Evolutionary conservation across 2,329 filamentous ascomycete genomes (phyloP).

Genomic region (Grosmannia clavigera): DNA sequence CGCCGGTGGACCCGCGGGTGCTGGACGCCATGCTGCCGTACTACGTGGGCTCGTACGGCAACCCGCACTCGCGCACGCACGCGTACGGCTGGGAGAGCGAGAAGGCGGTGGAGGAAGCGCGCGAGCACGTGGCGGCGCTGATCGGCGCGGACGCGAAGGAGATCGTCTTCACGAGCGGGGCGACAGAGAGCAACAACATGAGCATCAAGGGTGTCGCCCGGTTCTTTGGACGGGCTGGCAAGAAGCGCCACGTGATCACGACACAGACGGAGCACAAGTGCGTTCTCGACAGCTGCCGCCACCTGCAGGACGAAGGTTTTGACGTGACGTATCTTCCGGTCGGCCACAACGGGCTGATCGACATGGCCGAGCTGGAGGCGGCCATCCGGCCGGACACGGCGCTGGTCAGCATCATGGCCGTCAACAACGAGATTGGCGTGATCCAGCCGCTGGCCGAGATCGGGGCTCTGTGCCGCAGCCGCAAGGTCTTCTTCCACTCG

Average conservation of each 20-base stretch:
- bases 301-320: conserved; percentile 93
- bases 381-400: conserved; percentile 85
- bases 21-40: conserved; percentile 94
- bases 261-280: conserved; percentile 98
- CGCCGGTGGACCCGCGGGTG: conserved; percentile 85
- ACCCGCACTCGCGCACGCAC: conserved; percentile 93
- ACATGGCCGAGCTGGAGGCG: conserved; percentile 71
- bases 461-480: conserved; percentile 76
- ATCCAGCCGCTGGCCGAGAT: conserved; percentile 93
- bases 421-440: conserved; percentile 99
- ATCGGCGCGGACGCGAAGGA: conserved; percentile 95
- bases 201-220: conserved; percentile 95
- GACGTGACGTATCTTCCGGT: conserved; percentile 96
- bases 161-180: conserved; percentile 96
- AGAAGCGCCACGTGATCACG: conserved; percentile 98
- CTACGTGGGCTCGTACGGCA: conserved; percentile 87
- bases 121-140: conserved; percentile 69
- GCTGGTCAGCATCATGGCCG: conserved; percentile 93
- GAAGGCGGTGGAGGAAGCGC: conserved; percentile 78
- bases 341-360: conserved; percentile 70
- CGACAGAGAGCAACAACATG: conserved; percentile 99
- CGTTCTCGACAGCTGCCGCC: conserved; percentile 90
- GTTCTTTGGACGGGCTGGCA: conserved; percentile 84
- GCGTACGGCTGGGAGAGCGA: conserved; percentile 99
- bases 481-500: conserved; percentile 96